Evolutionary conservation across 129 eudicot species (phyloP).

Genomic region (Solidago caesia): DNA sequence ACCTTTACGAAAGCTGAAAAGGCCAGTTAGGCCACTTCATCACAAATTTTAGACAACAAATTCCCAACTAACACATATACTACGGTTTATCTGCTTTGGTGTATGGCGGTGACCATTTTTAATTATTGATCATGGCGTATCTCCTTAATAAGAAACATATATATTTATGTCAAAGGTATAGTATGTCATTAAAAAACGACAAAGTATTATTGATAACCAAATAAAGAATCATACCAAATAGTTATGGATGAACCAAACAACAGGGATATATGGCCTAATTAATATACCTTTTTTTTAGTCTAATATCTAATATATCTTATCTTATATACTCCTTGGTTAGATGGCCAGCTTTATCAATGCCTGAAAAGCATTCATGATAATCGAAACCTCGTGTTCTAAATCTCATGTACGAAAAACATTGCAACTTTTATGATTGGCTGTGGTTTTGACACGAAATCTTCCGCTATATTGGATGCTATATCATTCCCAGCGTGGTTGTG

Average conservation of each 20-base stretch:
- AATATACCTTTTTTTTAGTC: too few species aligned
- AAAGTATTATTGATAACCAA: not conserved
- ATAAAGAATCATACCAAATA: not conserved
- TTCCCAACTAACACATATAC: slow-evolving; percentile 19
- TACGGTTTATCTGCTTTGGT: slow-evolving; percentile 1
- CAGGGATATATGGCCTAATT: not conserved
- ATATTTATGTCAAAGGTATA: not conserved
- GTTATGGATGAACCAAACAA: not conserved
- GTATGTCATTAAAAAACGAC: not conserved
- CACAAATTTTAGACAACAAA: slow-evolving; percentile 24
- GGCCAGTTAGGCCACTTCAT: slow-evolving; percentile 27
- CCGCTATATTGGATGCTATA: too few species aligned
- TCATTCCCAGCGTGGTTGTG: too few species aligned
- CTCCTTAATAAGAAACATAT: not conserved
- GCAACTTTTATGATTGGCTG: too few species aligned
- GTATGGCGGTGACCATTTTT: not conserved
- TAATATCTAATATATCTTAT: too few species aligned
- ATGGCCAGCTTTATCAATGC: too few species aligned
- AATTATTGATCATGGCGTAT: slow-evolving; percentile 4
- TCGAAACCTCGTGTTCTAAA: too few species aligned
- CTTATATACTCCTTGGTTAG: too few species aligned
- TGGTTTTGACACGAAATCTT: too few species aligned
- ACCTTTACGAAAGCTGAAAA: slow-evolving; percentile 18
- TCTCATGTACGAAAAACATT: too few species aligned
- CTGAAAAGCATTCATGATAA: too few species aligned